Evolutionary conservation across 2,329 filamentous ascomycete species (phyloP).

Genomic region (Ophiostoma angusticollis): DNA sequence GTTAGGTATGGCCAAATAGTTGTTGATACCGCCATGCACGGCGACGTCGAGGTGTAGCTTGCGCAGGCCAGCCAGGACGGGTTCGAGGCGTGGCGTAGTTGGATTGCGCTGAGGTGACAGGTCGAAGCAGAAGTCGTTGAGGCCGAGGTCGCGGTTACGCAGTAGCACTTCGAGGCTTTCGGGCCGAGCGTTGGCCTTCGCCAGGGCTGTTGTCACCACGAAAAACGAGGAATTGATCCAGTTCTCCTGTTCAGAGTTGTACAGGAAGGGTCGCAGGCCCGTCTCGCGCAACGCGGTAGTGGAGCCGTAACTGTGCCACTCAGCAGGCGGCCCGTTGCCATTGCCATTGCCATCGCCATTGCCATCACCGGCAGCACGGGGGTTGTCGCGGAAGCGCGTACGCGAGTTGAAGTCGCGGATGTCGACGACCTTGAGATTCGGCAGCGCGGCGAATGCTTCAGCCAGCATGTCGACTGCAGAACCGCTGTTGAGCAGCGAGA

Average conservation of each 20-base stretch:
- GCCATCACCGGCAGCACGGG: no score
- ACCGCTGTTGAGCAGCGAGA: constrained; percentile 29
- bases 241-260: no score
- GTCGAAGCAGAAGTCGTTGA: constrained; percentile 33
- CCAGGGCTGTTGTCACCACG: constrained; percentile 30
- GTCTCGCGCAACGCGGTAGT: no score
- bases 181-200: constrained; percentile 24
- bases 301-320: constrained; percentile 49
- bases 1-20: no score
- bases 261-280: no score
- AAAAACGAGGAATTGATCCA: no score
- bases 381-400: constrained; percentile 40
- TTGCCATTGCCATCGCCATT: no score
- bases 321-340: constrained; percentile 16
- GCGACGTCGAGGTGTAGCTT: constrained; percentile 31
- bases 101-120: no score
- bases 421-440: constrained; percentile 41
- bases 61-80: constrained; percentile 32
- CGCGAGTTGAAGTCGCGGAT: constrained; percentile 45
- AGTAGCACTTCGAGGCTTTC: constrained; percentile 36
- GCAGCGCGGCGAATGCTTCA: constrained; percentile 41
- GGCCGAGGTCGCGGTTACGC: constrained; percentile 16
- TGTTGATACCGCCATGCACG: no score
- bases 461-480: constrained; percentile 39
- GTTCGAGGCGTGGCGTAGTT: constrained; percentile 25